Conservation (phyloP, 257 asterid genomes). For the Agastache rugosa region DNA sequence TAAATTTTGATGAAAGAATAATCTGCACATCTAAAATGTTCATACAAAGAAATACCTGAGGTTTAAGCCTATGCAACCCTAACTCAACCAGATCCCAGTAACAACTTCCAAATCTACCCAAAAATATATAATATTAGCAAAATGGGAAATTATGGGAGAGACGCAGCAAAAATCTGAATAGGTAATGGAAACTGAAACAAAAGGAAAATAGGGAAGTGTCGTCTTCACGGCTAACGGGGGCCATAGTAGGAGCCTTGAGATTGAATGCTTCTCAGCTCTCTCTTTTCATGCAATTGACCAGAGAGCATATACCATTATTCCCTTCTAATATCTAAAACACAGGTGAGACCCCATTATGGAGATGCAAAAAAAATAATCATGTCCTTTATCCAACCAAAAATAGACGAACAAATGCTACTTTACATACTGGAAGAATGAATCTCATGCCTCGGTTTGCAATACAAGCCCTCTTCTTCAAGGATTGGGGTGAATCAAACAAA, state of each 20-base stretch:
- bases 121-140: conserved; percentile 29
- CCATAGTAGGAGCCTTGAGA: conserved; percentile 43
- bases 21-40: conserved; percentile 45
- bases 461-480: conserved; percentile 52
- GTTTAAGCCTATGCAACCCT: conserved; percentile 38
- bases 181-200: conserved; percentile 34
- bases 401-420: conserved; percentile 55
- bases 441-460: conserved; percentile 46
- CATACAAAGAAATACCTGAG: conserved; percentile 42
- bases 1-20: conserved; percentile 45
- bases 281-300: conserved; percentile 29
- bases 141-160: conserved; percentile 37
- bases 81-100: conserved; percentile 47
- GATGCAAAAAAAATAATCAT: conserved; percentile 46
- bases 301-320: conserved; percentile 42
- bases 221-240: conserved; percentile 46
- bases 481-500: conserved; percentile 41
- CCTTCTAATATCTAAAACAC: conserved; percentile 50
- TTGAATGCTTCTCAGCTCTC: conserved; percentile 42
- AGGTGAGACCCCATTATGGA: conserved; percentile 46
- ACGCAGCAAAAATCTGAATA: conserved; percentile 41
- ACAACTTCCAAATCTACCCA: conserved; percentile 41
- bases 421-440: conserved; percentile 72
- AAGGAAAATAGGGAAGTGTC: conserved; percentile 42
- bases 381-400: conserved; percentile 57